Evolutionary conservation across 208 protist species (phyloP), one percentile per base, ranked within the genome.

Genomic region (Trypanosoma melophagium): DNA sequence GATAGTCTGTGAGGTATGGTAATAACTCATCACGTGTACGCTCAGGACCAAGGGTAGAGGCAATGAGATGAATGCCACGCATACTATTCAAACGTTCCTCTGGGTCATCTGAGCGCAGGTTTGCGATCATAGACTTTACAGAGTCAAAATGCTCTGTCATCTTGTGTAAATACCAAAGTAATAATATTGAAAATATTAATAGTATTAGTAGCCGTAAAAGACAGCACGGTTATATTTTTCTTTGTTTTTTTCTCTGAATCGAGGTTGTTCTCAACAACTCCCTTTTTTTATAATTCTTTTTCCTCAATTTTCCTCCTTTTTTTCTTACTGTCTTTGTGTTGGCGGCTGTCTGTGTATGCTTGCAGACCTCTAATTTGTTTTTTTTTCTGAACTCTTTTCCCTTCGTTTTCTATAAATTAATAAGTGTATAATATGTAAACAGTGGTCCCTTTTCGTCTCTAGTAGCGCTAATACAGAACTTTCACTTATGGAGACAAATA

Each of bases 41-140:
- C 68, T 99, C 90, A 7, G 92, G 86, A 19, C 98, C 98, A 19
- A 99, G 89, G 4, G 98, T 98, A 25, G 93, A 80, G 2, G 97
- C 92, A 83, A 99, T 99, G 59, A 98, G 91, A 67, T 92, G 85
- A n/a, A 99, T 90, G 24, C 97, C 92, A 47, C 96, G 91, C 78
- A 99, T 98, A 60, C 97, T 97, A 69, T 93, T 98, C 12, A 99
- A 84, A 13, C 98, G 92, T 40, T 97, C 75, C 77, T 98, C 95
- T 8, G 97, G 82, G 76, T 99, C 97, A 59, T 98, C 97, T 22
- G 92, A 93, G 35, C 97, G 96, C 38, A 99, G 87, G 68, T 98
- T 97, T 55, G 98, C 96, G 56, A 99, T 98, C 80, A 99, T 93
- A 35, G 97, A 84, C 47, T 84, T 91, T 28, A 99, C 98, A 19